phyloP scores from a whole-genome alignment of 495 filamentous ascomycete genomes.

The Jackrogersella multiformis region DNA sequence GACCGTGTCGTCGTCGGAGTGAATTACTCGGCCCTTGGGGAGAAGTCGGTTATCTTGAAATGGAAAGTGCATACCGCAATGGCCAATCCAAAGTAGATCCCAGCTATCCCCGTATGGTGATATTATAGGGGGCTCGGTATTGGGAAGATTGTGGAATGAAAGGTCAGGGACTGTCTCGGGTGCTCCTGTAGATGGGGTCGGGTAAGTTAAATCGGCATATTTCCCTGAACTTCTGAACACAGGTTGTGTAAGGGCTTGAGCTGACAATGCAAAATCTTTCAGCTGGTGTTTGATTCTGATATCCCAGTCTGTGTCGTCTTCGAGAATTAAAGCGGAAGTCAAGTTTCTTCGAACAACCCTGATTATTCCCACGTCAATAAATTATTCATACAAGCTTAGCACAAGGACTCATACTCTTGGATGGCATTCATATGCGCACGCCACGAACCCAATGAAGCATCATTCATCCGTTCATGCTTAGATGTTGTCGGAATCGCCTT shows the following conservation, averaged over 20 bases:
- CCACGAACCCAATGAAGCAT: conserved; percentile 39
- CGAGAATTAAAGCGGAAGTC: conserved; percentile 62
- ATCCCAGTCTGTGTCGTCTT: conserved; percentile 69
- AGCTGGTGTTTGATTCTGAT: conserved; percentile 61
- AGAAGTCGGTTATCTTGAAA: background rate
- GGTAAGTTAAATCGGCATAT: background rate
- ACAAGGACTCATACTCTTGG: conserved; percentile 32
- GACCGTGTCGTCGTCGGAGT: background rate
- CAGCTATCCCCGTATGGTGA: conserved; percentile 67
- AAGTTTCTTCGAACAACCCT: conserved; percentile 59
- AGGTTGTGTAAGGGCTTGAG: conserved; percentile 45
- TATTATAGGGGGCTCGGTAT: conserved; percentile 37
- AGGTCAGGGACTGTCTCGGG: background rate
- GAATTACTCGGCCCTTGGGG: background rate
- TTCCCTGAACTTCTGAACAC: background rate
- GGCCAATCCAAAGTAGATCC: conserved; percentile 65
- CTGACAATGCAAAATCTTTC: conserved; percentile 55
- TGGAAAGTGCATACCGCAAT: conserved; percentile 2
- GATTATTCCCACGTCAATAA: background rate
- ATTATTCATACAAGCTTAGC: background rate
- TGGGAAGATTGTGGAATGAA: conserved; percentile 36
- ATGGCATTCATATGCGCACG: conserved; percentile 46
- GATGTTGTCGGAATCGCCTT: conserved; percentile 48
- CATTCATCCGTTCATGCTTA: conserved; percentile 8
- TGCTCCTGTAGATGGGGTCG: background rate